Evolutionary conservation across 2,329 filamentous ascomycete species (phyloP).

Genomic region (Aspergillus floridensis): DNA sequence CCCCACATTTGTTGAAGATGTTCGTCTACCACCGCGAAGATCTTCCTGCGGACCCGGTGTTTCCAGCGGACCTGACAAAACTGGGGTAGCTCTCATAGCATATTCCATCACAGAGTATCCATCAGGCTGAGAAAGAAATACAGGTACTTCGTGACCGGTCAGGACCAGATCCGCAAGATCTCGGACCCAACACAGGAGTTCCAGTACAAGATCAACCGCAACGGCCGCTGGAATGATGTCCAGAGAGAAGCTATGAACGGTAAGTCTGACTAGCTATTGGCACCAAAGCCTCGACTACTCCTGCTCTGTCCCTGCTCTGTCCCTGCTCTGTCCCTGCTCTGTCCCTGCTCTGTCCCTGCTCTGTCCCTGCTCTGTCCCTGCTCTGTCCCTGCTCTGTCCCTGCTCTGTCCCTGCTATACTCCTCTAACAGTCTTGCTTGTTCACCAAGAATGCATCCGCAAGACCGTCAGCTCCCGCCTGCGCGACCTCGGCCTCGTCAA

Average conservation of each 20-base stretch:
- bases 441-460: constrained; percentile 52
- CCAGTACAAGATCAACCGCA: constrained; percentile 70
- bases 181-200: constrained; percentile 67
- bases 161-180: constrained; percentile 72
- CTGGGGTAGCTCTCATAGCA: constrained; percentile 61
- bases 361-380: too few relatives aligned
- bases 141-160: constrained; percentile 75
- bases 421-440: neutral
- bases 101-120: neutral
- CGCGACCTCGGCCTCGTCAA: constrained; percentile 58
- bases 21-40: constrained; percentile 68
- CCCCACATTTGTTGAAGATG: constrained; percentile 52
- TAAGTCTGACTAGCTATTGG: constrained; percentile 37
- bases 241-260: constrained; percentile 74
- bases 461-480: constrained; percentile 63
- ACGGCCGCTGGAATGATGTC: constrained; percentile 72
- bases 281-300: neutral
- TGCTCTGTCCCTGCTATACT: neutral
- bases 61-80: constrained; percentile 62
- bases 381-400: too few relatives aligned
- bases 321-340: neutral
- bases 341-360: neutral
- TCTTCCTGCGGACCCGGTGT: constrained; percentile 69
- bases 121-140: neutral
- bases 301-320: too few relatives aligned